Conservation (phyloP, 352 stramenopile genomes). For the Saprolegnia diclina region DNA sequence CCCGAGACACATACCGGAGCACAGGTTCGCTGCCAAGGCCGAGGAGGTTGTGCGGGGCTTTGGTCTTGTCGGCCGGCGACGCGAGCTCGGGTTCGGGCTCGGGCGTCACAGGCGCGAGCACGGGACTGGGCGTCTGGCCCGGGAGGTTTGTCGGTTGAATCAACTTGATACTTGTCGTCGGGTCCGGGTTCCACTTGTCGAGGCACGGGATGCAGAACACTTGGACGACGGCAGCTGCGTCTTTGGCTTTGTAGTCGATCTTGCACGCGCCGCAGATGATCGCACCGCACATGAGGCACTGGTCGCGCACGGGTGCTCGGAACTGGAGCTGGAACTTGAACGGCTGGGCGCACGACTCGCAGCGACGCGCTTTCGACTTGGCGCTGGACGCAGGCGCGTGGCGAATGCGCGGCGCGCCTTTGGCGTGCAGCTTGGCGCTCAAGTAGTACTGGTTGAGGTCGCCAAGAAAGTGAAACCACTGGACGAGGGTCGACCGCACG, state of each 20-base stretch:
- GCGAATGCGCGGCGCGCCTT: constrained; percentile 13
- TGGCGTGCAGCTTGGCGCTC: constrained; percentile 10
- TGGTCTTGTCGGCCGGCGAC: not conserved
- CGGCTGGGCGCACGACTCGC: constrained; percentile 19
- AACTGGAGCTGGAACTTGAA: constrained; percentile 26
- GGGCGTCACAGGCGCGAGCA: not conserved
- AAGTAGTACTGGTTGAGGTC: constrained; percentile 18
- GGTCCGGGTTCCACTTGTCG: constrained; percentile 26
- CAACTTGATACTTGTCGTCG: constrained; percentile 25
- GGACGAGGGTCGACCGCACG: not conserved
- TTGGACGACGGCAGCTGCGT: not conserved
- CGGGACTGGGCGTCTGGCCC: not conserved
- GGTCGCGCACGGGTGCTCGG: not conserved
- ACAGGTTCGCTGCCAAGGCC: not conserved
- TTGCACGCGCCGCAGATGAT: constrained; percentile 22
- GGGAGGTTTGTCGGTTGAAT: constrained; percentile 21
- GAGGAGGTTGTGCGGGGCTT: not conserved
- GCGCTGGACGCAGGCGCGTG: not conserved
- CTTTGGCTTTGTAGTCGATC: constrained; percentile 5
- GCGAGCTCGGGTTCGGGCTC: too few species aligned
- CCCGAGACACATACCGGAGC: not conserved
- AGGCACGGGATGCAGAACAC: constrained; percentile 24
- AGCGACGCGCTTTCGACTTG: constrained; percentile 8
- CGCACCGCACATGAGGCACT: constrained; percentile 24
- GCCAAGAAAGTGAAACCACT: constrained; percentile 16